Percentiles rank a stretch among this genome's conserved stretches.
phyloP scores from a whole-genome alignment of 805 yeast species.

The Saccharomycopsis babjevae region DNA sequence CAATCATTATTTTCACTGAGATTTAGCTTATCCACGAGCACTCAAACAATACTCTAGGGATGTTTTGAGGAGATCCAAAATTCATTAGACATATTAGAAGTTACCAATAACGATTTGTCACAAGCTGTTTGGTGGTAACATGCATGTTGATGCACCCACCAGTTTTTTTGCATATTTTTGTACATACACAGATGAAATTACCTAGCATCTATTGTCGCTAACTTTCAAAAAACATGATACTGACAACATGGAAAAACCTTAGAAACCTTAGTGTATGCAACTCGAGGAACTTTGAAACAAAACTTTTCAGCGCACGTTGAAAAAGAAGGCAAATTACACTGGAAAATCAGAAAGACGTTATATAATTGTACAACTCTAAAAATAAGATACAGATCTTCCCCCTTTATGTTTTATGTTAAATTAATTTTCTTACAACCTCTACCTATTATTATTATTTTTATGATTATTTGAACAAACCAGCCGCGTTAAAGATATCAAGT shows the following conservation, averaged over 20 bases:
- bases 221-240: background rate
- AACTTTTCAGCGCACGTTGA: too few species aligned
- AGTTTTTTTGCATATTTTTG: background rate
- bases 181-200: background rate
- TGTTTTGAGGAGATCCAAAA: background rate
- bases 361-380: too few species aligned
- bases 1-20: background rate
- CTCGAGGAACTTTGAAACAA: background rate
- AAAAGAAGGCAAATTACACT: too few species aligned
- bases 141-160: background rate
- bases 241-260: background rate
- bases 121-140: background rate
- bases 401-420: too few species aligned
- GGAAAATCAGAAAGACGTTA: too few species aligned
- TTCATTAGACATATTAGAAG: background rate
- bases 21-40: background rate
- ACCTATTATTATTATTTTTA: too few species aligned
- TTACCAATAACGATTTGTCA: background rate
- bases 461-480: too few species aligned
- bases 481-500: too few species aligned
- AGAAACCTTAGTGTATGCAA: background rate
- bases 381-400: too few species aligned
- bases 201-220: background rate
- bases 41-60: background rate
- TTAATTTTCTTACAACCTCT: too few species aligned